Conservation (phyloP, 2,329 filamentous ascomycete species). For the Aureobasidium sp. region DNA sequence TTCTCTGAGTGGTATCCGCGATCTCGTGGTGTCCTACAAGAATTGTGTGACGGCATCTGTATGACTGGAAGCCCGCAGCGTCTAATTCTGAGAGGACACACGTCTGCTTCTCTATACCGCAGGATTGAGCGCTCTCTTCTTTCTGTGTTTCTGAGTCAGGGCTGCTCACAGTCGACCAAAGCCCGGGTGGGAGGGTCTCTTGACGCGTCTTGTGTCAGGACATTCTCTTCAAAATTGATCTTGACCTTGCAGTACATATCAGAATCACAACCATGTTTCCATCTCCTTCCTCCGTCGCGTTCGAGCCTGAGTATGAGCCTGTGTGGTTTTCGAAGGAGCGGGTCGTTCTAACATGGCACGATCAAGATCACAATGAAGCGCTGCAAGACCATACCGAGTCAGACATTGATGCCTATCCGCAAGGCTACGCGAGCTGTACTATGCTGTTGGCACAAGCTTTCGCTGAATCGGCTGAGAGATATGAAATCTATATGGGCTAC, state of each 20-base stretch:
- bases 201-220: slow-evolving; percentile 5
- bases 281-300: background rate
- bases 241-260: background rate
- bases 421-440: background rate
- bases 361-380: background rate
- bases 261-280: background rate
- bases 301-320: background rate
- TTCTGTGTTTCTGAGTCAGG: slow-evolving; percentile 6
- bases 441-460: background rate
- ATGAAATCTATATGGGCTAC: background rate
- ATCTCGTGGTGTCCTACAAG: slow-evolving; percentile 2
- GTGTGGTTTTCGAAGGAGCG: slow-evolving; percentile 1
- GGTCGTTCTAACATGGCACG: slow-evolving; percentile 1
- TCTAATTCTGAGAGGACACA: background rate
- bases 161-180: slow-evolving; percentile 9
- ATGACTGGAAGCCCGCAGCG: slow-evolving; percentile 2
- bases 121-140: background rate
- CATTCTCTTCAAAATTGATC: background rate
- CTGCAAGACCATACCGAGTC: background rate
- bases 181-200: slow-evolving; percentile 11
- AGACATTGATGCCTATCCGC: background rate
- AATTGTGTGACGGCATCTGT: slow-evolving; percentile 8
- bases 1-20: slow-evolving; percentile 1
- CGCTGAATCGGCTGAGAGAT: background rate
- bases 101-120: background rate